Conservation (phyloP, 129 eudicot species). For the Lonicera japonica region DNA sequence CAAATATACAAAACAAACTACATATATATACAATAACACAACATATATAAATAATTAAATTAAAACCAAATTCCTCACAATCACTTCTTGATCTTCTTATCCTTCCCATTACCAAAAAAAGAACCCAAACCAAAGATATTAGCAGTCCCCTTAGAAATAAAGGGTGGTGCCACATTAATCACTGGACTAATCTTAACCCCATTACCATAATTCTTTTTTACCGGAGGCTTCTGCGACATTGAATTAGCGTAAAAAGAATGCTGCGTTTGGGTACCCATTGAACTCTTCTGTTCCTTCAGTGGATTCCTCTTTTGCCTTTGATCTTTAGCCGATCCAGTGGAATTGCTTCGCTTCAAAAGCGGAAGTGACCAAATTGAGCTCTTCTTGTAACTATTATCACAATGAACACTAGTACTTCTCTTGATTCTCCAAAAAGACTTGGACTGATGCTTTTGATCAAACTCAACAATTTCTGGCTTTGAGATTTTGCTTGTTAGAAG, state of each 20-base stretch:
- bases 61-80: slow-evolving; percentile 1
- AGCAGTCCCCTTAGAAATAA: slow-evolving; percentile 29
- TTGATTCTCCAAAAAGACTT: slow-evolving; percentile 42
- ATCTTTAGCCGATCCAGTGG: slow-evolving; percentile 41
- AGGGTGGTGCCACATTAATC: slow-evolving; percentile 37
- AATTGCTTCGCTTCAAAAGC: slow-evolving; percentile 37
- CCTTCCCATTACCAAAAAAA: slow-evolving; percentile 39
- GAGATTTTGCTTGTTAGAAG: not conserved
- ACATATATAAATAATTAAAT: not conserved
- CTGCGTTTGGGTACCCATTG: slow-evolving; percentile 11
- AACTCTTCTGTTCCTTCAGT: slow-evolving; percentile 12
- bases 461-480: slow-evolving; percentile 10
- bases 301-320: slow-evolving; percentile 15
- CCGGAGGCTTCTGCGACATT: slow-evolving; percentile 35
- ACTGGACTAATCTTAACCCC: slow-evolving; percentile 29
- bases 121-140: slow-evolving; percentile 43
- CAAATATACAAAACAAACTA: not conserved
- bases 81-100: slow-evolving; percentile 44
- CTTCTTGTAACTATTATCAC: slow-evolving; percentile 26
- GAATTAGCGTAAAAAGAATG: slow-evolving; percentile 8
- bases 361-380: slow-evolving; percentile 48
- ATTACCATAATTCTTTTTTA: slow-evolving; percentile 31
- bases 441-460: slow-evolving; percentile 24
- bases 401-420: slow-evolving; percentile 45
- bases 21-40: not conserved